Conservation (phyloP, 2,329 filamentous ascomycete species). For the Dactylellina parvicollis region DNA sequence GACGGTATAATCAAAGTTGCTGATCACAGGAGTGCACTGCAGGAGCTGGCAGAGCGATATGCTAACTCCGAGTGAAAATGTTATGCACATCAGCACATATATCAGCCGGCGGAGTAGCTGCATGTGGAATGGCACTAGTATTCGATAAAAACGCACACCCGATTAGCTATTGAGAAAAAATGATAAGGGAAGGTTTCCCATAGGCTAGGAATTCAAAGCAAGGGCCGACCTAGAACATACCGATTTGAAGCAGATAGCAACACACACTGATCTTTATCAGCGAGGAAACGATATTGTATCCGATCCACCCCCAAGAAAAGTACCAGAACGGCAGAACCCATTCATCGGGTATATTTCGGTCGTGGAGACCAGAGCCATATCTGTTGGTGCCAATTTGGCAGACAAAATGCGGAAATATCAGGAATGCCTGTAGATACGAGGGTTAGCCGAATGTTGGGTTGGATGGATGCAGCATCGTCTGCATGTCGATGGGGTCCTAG, state of each 20-base stretch:
- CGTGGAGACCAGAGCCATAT: constrained; percentile 58
- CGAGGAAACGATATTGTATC: constrained; percentile 58
- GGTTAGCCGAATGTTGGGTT: constrained; percentile 5
- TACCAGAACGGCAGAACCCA: constrained; percentile 58
- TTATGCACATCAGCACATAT: constrained; percentile 56
- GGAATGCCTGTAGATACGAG: constrained; percentile 52
- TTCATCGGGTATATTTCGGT: constrained; percentile 56
- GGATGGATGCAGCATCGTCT: background rate
- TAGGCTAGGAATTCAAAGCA: constrained; percentile 16
- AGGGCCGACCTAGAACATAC: constrained; percentile 55
- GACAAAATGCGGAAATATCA: constrained; percentile 56
- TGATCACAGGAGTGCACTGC: constrained; percentile 57
- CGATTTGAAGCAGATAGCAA: constrained; percentile 58
- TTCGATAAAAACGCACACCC: too few species aligned
- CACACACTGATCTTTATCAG: constrained; percentile 59
- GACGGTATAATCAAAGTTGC: constrained; percentile 58
- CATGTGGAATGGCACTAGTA: constrained; percentile 57
- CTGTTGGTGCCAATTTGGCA: constrained; percentile 57
- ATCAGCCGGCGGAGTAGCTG: constrained; percentile 55
- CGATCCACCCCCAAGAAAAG: constrained; percentile 57
- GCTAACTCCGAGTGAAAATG: constrained; percentile 56
- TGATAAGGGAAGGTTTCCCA: too few species aligned
- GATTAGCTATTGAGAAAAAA: too few species aligned
- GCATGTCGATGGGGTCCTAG: background rate
- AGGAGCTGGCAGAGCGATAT: constrained; percentile 56